Conservation (phyloP, 768 basidiomycete species). For the Exidia glandulosa region DNA sequence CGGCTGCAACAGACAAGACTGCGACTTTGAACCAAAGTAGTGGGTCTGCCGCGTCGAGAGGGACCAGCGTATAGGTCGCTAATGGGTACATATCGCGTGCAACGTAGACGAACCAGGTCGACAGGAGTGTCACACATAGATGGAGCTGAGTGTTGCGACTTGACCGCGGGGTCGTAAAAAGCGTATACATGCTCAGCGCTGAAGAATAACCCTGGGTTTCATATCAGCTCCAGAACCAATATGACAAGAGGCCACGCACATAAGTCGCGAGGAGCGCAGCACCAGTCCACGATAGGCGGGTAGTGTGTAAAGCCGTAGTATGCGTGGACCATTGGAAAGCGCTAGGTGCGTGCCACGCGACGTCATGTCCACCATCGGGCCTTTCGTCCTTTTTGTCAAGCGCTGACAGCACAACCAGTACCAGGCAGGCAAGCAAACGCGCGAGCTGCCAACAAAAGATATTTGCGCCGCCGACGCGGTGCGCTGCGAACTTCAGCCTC, state of each 20-base stretch:
- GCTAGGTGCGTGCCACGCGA: too few species aligned
- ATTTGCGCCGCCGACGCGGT: slow-evolving; percentile 32
- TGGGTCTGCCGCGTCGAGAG: slow-evolving; percentile 37
- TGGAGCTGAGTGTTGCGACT: background rate
- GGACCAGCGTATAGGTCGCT: slow-evolving; percentile 36
- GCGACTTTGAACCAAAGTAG: slow-evolving; percentile 44
- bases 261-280: too few species aligned
- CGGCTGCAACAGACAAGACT: slow-evolving; percentile 32
- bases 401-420: slow-evolving; percentile 38
- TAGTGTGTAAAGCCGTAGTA: too few species aligned
- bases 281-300: too few species aligned
- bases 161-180: background rate
- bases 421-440: slow-evolving; percentile 33
- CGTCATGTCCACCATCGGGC: too few species aligned
- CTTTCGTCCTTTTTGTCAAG: slow-evolving; percentile 21
- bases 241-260: too few species aligned
- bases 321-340: too few species aligned
- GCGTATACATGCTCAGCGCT: background rate
- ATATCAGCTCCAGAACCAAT: too few species aligned
- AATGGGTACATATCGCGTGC: slow-evolving; percentile 39
- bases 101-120: background rate
- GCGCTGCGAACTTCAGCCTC: too few species aligned
- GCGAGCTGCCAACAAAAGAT: slow-evolving; percentile 38
- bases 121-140: slow-evolving; percentile 1
- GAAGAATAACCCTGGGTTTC: slow-evolving; percentile 5